phyloP scores from a whole-genome alignment of 23 red algal species.

The Agarophyton chilense region DNA sequence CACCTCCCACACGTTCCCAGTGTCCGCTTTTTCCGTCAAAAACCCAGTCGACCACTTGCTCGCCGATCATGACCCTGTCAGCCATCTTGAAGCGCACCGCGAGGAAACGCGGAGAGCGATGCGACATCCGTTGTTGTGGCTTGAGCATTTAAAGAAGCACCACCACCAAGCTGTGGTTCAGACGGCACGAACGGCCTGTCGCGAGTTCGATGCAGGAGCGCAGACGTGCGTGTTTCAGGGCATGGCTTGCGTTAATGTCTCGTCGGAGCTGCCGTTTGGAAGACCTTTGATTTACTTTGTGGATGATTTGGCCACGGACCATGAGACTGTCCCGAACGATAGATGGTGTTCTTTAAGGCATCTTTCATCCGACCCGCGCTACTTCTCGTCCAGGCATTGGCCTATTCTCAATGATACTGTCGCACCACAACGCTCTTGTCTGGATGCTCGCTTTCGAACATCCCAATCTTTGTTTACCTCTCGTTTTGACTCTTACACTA shows the following conservation, averaged over 20 bases:
- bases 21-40: neutral
- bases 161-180: neutral
- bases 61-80: neutral
- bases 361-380: constrained; percentile 46
- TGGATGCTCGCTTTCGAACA: constrained; percentile 28
- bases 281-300: constrained; percentile 44
- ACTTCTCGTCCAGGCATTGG: constrained; percentile 51
- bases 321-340: neutral
- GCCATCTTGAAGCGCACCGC: neutral
- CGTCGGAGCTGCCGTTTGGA: neutral
- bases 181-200: constrained; percentile 29
- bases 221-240: constrained; percentile 55
- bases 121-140: neutral
- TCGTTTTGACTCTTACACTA: neutral
- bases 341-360: constrained; percentile 32
- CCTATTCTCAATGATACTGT: constrained; percentile 46
- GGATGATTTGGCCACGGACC: neutral
- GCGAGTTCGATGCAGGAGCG: constrained; percentile 44
- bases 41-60: no score
- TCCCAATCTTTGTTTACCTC: neutral
- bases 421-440: constrained; percentile 30
- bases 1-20: neutral
- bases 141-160: neutral
- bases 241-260: constrained; percentile 39
- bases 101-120: neutral